Base-by-base conservation (phyloP, 2,329 filamentous ascomycete genomes). In the Penicillium sp. region DNA sequence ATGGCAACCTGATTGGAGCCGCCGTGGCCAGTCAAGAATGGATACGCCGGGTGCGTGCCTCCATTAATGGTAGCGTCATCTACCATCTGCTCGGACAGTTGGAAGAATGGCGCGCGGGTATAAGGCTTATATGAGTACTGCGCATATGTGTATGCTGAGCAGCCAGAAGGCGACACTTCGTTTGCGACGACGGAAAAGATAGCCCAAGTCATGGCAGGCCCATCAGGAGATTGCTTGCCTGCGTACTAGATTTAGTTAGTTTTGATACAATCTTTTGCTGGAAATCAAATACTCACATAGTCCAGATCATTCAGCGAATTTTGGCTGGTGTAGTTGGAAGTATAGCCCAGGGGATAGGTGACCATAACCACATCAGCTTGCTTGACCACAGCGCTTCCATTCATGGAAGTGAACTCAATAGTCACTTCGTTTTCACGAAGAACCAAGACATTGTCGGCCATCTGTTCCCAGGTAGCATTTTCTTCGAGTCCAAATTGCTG, bases 191-290 rank as follows among this genome's bases (percentile, higher is more conserved):
- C 82, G 44, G 84, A 83, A 70, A 88, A 89, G 10, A 88, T 84
- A 10, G 84, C 84, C 69, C 87, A 90, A 1, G 87, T 89, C 87
- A 90, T 90, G 3, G 83, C 87, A 1, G 87, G 87, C 0, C 87
- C 87, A 61, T 88, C 80, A 1, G 81, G 74, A 1, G 85, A 87
- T 70, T 89, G 87, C 52, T 85, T 86, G 42, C 83, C 83, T 5
- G 87, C 86, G 64, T 89, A 89, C 77, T 80, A 56, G 10, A 26
- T n/a, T 38, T n/a, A 46, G 38, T 46, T 37, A 44, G 10, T 19
- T 42, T 30, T 30, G 7, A 12, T 4, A 19, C 8, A 5, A 14
- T 7, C n/a, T 5, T 22, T 7, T 17, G 9, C 8, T 16, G 9
- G 1, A 7, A 7, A 35, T 55, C 9, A 17, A 37, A 1, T 41